These are phyloP conservation scores for Moesziomyces sp. DNA, from an alignment of 1,284 basidiomycete species.

Conservation along the genomic window DNA sequence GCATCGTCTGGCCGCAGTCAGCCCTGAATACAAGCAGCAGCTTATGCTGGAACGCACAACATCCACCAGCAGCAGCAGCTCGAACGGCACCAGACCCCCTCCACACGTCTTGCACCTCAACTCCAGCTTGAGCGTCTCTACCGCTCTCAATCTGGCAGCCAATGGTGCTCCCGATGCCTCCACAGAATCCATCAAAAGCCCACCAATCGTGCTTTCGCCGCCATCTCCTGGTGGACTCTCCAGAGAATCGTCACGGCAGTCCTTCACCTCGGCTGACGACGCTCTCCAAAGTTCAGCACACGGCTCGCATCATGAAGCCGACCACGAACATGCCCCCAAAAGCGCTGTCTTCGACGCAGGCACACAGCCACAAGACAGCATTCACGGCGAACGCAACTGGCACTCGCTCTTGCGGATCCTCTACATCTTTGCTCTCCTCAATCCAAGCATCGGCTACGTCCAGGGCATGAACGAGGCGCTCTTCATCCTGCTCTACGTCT, in stretches of 20 bases:
- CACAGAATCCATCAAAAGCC: constrained; percentile 35
- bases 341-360: background rate
- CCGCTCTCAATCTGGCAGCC: background rate
- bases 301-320: background rate
- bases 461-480: constrained; percentile 66
- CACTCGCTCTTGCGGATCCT: constrained; percentile 64
- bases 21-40: constrained; percentile 41
- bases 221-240: constrained; percentile 44
- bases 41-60: constrained; percentile 31
- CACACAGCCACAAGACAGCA: background rate
- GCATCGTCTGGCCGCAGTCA: constrained; percentile 42
- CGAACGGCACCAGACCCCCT: constrained; percentile 6
- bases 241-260: constrained; percentile 30
- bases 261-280: constrained; percentile 36
- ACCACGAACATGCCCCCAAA: background rate
- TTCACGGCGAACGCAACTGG: constrained; percentile 52
- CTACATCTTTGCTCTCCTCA: constrained; percentile 63
- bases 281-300: constrained; percentile 3
- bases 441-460: constrained; percentile 63
- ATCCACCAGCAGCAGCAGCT: constrained; percentile 8
- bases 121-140: constrained; percentile 3
- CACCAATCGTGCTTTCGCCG: constrained; percentile 46
- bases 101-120: constrained; percentile 32
- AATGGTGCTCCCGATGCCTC: background rate
- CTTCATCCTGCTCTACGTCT: constrained; percentile 59